Base-by-base conservation (phyloP, 2,329 filamentous ascomycete genomes). In the Aquanectria penicillioides region DNA sequence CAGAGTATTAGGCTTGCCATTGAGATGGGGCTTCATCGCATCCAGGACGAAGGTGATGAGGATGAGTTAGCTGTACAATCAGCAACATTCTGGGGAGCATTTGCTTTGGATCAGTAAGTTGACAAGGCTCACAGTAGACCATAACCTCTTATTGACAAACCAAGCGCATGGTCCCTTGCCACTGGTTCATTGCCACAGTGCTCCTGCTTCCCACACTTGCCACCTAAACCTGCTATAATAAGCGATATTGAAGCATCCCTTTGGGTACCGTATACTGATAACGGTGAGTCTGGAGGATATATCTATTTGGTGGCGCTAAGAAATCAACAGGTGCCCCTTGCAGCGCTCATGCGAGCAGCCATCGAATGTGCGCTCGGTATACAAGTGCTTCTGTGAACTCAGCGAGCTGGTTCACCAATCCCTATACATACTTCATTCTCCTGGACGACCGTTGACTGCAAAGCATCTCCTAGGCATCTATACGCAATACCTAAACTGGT, bases 351-450 rank as follows among this genome's bases (percentile, higher is more conserved):
- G 80, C 65, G 80, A 86, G 61, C 88, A 89, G 64, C 85, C 86
- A 0, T 89, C 85, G 3, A 89, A 91, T 59, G 87, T 92, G 26
- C 81, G 89, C 20, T 88, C 87, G 2, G 85, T 89, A 6, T 89
- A 86, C 71, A 87, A 86, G 72, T 86, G 88, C 63, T 89, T 92
- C 65, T 90, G 88, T 69, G 86, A 89, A 68, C 81, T 93, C 47
- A 91, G 88, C 61, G 89, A 92, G 74, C 83, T 93, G 1, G 86
- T 92, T 1, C 90, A 91, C 71, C 84, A 90, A 65, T 89, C 88
- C 25, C 80, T 91, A 17, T 89, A 89, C 69, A 83, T 90, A 33
- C 82, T 92, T n/a, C 90, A 92, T 69, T 88, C 89, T 4, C 90
- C 90, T 0, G 86, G 85, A 12, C 82, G 84, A 53, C 85, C 85